phyloP scores from a whole-genome alignment of 768 basidiomycete genomes.

The Mycena galopus region DNA sequence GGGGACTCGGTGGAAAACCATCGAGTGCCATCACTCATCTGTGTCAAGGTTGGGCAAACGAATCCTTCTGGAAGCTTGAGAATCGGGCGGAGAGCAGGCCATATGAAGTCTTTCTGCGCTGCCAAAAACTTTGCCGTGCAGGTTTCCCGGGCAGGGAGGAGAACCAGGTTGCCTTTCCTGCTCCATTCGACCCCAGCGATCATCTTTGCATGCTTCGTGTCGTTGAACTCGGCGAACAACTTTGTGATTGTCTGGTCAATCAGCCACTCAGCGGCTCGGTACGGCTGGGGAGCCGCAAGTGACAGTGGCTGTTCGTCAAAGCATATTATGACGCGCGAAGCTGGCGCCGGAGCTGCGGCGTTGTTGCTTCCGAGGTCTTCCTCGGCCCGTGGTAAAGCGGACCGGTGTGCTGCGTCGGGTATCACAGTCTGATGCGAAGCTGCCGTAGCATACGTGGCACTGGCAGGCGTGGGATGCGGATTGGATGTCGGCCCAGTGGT shows the following conservation, averaged over 20 bases:
- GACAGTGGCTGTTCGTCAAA: background rate
- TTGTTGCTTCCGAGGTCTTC: no score
- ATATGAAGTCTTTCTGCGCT: background rate
- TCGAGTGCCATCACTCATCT: constrained; percentile 12
- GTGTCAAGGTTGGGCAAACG: background rate
- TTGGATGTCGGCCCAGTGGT: no score
- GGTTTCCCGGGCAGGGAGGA: background rate
- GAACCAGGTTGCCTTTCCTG: background rate
- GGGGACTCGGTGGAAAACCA: background rate
- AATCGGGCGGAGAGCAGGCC: background rate
- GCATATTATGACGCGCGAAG: background rate
- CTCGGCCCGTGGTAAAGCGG: background rate
- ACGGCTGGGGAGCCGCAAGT: no score
- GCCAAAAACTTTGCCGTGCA: background rate
- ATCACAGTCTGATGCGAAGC: no score
- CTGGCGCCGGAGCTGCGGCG: background rate
- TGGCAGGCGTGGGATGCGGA: no score
- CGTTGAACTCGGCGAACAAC: no score
- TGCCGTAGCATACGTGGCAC: no score
- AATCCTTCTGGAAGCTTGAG: background rate
- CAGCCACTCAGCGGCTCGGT: no score
- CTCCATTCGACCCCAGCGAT: background rate
- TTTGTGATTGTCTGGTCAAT: no score
- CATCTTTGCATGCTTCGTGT: no score
- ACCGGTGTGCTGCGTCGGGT: background rate